Evolutionary conservation across 306 rosid genomes (phyloP).

Genomic region (Quercus agrifolia): DNA sequence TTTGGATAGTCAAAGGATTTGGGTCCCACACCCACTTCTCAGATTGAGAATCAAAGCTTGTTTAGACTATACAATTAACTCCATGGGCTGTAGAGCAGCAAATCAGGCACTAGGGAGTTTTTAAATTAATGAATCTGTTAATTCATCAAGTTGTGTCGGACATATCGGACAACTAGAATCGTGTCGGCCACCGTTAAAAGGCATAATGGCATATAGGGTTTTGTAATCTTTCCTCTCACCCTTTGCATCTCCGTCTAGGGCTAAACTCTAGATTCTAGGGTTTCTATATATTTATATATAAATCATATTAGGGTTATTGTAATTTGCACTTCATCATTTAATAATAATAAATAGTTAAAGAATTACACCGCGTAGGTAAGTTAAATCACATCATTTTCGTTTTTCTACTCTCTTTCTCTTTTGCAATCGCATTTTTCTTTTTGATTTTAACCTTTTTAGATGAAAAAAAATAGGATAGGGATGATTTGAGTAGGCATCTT

Average conservation of each 20-base stretch:
- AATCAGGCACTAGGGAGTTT: neutral
- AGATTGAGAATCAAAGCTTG: neutral
- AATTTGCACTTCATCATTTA: too few species aligned
- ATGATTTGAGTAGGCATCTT: too few species aligned
- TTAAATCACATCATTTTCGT: too few species aligned
- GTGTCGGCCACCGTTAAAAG: conserved; percentile 32
- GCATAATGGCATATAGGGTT: neutral
- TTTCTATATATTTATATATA: neutral
- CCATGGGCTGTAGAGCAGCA: neutral
- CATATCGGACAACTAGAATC: conserved; percentile 20
- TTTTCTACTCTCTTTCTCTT: too few species aligned
- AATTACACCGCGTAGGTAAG: too few species aligned
- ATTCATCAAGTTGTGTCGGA: conserved; percentile 16
- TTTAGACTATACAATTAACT: too few species aligned
- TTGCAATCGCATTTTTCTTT: too few species aligned
- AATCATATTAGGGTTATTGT: neutral
- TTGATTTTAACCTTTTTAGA: too few species aligned
- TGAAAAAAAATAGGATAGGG: too few species aligned
- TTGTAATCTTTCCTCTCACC: neutral
- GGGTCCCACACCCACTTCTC: neutral
- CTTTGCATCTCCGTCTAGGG: neutral
- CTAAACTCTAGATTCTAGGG: too few species aligned
- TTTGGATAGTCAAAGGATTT: neutral
- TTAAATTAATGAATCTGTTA: conserved; percentile 3
- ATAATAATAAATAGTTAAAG: too few species aligned